Percentiles rank a stretch among this genome's conserved stretches.
Evolutionary conservation across 2,329 filamentous ascomycete species (phyloP).

Genomic region (Fusarium sp.): DNA sequence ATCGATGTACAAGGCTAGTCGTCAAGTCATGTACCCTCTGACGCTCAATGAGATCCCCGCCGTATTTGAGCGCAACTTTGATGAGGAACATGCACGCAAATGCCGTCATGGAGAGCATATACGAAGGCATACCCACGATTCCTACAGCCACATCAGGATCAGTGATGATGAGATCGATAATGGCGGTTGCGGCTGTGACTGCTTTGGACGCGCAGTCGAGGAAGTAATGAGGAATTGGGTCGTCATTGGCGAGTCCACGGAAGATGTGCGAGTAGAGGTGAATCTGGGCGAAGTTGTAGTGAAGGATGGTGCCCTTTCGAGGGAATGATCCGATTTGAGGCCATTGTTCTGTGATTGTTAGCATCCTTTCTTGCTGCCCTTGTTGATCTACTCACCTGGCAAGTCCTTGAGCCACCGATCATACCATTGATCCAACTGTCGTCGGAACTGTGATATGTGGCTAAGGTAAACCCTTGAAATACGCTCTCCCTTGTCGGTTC

Average conservation of each 20-base stretch:
- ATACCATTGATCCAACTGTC: constrained; percentile 56
- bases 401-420: constrained; percentile 52
- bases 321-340: constrained; percentile 55
- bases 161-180: constrained; percentile 58
- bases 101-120: constrained; percentile 65
- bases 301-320: constrained; percentile 54
- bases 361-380: accelerated
- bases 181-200: constrained; percentile 55
- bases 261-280: constrained; percentile 58
- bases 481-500: constrained; percentile 65
- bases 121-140: constrained; percentile 61
- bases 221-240: constrained; percentile 51
- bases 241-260: constrained; percentile 52
- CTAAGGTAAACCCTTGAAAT: constrained; percentile 65
- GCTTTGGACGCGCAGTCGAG: constrained; percentile 50
- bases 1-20: constrained; percentile 54
- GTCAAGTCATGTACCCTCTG: constrained; percentile 55
- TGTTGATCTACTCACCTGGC: constrained; percentile 40
- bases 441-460: constrained; percentile 55
- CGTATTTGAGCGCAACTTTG: constrained; percentile 59
- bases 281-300: constrained; percentile 58
- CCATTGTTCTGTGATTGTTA: constrained; percentile 51
- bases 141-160: constrained; percentile 57
- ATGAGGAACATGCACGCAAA: constrained; percentile 66
- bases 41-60: constrained; percentile 56